Percentiles rank a stretch among this genome's conserved stretches.
Conservation (phyloP, 768 basidiomycete species). For the Mycena albidolilacea region DNA sequence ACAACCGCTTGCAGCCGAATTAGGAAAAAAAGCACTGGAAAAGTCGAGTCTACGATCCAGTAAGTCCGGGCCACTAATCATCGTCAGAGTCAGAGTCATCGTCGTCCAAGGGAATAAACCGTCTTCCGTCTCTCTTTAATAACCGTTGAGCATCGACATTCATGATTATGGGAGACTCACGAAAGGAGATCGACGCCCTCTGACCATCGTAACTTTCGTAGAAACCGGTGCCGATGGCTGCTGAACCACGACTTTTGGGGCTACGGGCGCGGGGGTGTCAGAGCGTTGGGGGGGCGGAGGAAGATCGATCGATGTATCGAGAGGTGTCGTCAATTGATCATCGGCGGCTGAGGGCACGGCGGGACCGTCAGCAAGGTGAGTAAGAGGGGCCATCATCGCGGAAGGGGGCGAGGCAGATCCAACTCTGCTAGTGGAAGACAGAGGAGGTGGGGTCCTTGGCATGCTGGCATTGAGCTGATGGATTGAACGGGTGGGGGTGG, state of each 20-base stretch:
- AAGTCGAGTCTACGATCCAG: too few species aligned
- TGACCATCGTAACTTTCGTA: slow-evolving; percentile 25
- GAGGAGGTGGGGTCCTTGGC: slow-evolving; percentile 12
- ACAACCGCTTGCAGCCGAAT: slow-evolving; percentile 27
- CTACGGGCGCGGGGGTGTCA: neutral
- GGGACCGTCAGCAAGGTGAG: neutral
- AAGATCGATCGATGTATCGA: neutral
- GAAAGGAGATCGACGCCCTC: slow-evolving; percentile 42
- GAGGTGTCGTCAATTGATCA: neutral
- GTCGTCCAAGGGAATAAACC: slow-evolving; percentile 65
- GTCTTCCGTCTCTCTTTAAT: slow-evolving; percentile 59
- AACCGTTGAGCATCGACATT: neutral
- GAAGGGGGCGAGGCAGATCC: slow-evolving; percentile 3
- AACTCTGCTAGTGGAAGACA: neutral
- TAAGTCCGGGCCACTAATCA: neutral
- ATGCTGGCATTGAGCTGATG: neutral
- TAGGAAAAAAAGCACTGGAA: neutral
- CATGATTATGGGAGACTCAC: slow-evolving; percentile 30
- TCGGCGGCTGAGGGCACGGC: neutral
- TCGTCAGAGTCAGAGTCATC: slow-evolving; percentile 51
- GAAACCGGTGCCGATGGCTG: slow-evolving; percentile 15
- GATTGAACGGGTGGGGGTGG: neutral
- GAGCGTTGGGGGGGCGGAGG: neutral
- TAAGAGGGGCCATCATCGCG: neutral
- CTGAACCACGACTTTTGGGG: neutral